Evolutionary conservation across 2,329 filamentous ascomycete genomes (phyloP), one percentile per base, ranked within the genome.

Genomic region (Sarocladium strictum): DNA sequence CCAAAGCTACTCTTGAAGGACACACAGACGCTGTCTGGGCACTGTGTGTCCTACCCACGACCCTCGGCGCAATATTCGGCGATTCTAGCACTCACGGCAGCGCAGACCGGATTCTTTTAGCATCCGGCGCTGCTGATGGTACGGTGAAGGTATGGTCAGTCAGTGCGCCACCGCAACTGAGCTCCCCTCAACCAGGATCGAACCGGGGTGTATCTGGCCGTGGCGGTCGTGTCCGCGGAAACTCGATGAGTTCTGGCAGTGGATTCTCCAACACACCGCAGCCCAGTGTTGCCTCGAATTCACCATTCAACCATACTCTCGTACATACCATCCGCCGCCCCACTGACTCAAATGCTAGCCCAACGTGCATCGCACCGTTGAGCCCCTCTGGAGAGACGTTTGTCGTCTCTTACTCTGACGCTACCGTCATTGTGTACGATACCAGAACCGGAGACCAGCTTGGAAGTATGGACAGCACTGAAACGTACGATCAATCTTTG

Each of bases 21-120:
- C 94, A 97, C 65, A 96, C 88, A 0, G 94, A 99, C 75, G 90
- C 92, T 3, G 90, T 99, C 3, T 99, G 94, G 94, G 87, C 91
- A 2, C 81, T 99, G 2, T 97, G 92, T 64, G 90, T 97, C 14
- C 80, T 99, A 2, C 94, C 94, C 3, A 85, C 89, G 2, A 93
- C 89, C 0, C 79, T 90, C 17, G 89, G 87, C 2, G 77, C 86
- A 26, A 80, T 97, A 2, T 95, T 97, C 65, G 91, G 92, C 15
- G 84, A 83, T 54, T 81, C 81, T 57, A 87, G 77, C 64, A 80
- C 84, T 41, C 89, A 89, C 64, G 93, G 92, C 27, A 87, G 85
- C 10, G 76, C 90, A 1, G 94, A 97, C 65, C 83, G 93, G 17
- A 89, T 97, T 52, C 73, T 97, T 26, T 79, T 99, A n/a, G 93